These are phyloP conservation scores for Tolypocladium album DNA, from an alignment of 2,329 filamentous ascomycete species.

Conservation along the genomic window DNA sequence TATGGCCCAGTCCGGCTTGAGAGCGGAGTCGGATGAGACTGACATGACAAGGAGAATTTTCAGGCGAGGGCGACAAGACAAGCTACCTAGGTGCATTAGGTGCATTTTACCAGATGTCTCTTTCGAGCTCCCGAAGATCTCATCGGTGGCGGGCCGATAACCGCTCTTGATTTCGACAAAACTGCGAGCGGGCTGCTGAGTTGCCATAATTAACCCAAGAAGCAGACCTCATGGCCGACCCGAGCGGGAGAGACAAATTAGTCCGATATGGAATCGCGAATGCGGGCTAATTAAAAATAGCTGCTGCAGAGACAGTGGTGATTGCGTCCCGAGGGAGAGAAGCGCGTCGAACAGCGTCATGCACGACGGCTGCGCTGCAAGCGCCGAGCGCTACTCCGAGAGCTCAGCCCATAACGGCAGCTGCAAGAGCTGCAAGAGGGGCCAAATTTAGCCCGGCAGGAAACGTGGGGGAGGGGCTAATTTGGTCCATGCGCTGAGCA, in stretches of 20 bases:
- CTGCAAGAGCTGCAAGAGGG: neutral
- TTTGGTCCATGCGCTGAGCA: neutral
- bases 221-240: neutral
- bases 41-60: neutral
- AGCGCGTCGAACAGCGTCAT: neutral
- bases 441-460: slow-evolving; percentile 8
- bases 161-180: neutral
- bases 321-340: neutral
- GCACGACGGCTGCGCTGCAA: neutral
- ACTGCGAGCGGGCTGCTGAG: neutral
- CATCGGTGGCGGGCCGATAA: neutral
- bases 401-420: neutral
- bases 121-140: neutral
- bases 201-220: neutral
- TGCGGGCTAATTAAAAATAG: slow-evolving; percentile 26
- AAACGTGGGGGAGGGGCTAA: slow-evolving; percentile 6
- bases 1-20: neutral
- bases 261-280: slow-evolving; percentile 5
- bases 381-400: neutral
- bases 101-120: neutral
- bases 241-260: slow-evolving; percentile 2
- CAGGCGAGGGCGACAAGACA: neutral
- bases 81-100: neutral
- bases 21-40: neutral
- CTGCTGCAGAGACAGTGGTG: neutral